phyloP scores from a whole-genome alignment of 2,329 filamentous ascomycete species.

The Xylariales sp. region DNA sequence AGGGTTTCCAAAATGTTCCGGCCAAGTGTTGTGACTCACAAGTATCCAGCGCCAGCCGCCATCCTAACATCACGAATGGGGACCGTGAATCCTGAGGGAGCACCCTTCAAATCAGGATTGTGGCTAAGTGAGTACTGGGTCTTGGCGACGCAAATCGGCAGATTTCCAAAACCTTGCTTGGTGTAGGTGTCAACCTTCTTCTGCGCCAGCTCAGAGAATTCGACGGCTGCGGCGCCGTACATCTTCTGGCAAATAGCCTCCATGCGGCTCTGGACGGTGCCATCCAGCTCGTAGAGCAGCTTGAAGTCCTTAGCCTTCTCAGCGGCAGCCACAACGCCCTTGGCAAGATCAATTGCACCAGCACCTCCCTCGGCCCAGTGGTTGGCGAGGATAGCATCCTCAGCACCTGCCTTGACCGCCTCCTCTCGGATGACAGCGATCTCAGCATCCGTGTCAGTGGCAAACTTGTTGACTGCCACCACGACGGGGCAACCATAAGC shows the following conservation, averaged over 20 bases:
- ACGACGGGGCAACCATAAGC: slow-evolving; percentile 89
- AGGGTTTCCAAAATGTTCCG: too few relatives aligned
- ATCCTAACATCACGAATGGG: slow-evolving; percentile 92
- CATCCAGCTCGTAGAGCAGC: slow-evolving; percentile 79
- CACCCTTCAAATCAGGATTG: slow-evolving; percentile 89
- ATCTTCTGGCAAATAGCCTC: slow-evolving; percentile 86
- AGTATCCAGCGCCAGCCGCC: slow-evolving; percentile 88
- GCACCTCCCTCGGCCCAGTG: slow-evolving; percentile 96
- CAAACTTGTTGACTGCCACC: slow-evolving; percentile 95
- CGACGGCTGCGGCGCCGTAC: slow-evolving; percentile 87
- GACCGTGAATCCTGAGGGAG: slow-evolving; percentile 88
- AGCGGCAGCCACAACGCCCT: slow-evolving; percentile 77
- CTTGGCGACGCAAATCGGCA: slow-evolving; percentile 97
- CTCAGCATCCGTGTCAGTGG: slow-evolving; percentile 90
- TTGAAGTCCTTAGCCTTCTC: slow-evolving; percentile 84
- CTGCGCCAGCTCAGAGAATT: slow-evolving; percentile 91
- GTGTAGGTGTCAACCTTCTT: slow-evolving; percentile 96
- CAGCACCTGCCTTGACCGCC: slow-evolving; percentile 84
- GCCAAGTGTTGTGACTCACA: slow-evolving; percentile 49
- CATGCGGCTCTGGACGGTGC: slow-evolving; percentile 79
- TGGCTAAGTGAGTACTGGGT: slow-evolving; percentile 96
- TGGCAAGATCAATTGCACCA: slow-evolving; percentile 83
- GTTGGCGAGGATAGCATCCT: slow-evolving; percentile 89
- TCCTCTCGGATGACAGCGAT: slow-evolving; percentile 86
- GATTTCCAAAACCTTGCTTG: slow-evolving; percentile 82